Conservation (phyloP, 2,329 filamentous ascomycete species). For the Bretziella fagacearum region DNA sequence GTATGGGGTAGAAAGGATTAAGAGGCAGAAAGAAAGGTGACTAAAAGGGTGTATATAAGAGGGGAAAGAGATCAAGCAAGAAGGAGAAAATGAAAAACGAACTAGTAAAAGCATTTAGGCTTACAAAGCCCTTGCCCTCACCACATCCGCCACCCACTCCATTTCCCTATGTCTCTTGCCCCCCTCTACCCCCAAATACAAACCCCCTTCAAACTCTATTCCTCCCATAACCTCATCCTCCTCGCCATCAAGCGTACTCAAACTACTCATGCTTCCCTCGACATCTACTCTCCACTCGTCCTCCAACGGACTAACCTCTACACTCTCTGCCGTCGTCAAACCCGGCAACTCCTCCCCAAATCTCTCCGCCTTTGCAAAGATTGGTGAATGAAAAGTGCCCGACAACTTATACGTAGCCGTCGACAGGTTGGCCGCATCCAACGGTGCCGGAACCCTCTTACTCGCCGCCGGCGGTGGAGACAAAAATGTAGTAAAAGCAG, state of each 20-base stretch:
- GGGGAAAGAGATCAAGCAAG: no score
- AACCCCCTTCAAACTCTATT: neutral
- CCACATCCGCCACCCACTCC: no score
- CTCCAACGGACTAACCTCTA: neutral
- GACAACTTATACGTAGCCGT: constrained; percentile 1
- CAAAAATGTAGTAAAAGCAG: constrained; percentile 28
- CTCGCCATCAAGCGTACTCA: neutral
- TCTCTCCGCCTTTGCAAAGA: neutral
- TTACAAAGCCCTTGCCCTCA: no score
- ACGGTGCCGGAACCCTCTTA: constrained; percentile 21
- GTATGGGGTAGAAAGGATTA: no score
- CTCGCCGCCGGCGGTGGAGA: constrained; percentile 35
- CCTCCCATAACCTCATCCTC: neutral
- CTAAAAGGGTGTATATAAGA: no score
- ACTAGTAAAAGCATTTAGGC: no score
- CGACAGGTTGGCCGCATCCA: constrained; percentile 4
- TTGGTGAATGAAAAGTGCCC: constrained; percentile 9
- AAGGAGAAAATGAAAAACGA: no score
- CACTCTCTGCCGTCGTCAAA: neutral
- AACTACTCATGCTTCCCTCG: neutral
- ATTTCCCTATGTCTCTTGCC: neutral
- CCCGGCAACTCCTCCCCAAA: neutral
- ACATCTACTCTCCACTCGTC: neutral
- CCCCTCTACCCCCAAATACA: neutral
- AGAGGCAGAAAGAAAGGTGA: no score